These are phyloP conservation scores for Gossypium lobatum DNA, from an alignment of 441 rosid genomes.

Conservation along the genomic window DNA sequence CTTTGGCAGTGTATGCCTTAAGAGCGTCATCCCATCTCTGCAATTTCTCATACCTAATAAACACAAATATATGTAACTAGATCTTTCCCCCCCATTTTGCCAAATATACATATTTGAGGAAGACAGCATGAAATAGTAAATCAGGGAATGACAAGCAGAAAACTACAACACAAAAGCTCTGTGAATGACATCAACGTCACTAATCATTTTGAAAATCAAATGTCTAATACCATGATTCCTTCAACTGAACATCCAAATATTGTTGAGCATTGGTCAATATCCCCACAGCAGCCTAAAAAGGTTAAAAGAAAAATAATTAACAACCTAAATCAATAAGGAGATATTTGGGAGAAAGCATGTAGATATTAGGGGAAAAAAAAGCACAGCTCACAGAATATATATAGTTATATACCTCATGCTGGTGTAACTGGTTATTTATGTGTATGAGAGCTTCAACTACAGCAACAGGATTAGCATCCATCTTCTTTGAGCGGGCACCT, in stretches of 20 bases:
- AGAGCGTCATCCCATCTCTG: constrained; percentile 99
- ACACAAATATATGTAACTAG: constrained; percentile 1
- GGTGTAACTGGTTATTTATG: constrained; percentile 97
- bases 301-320: not conserved
- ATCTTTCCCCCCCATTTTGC: not conserved
- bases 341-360: not conserved
- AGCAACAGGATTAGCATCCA: constrained; percentile 98
- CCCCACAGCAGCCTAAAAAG: constrained; percentile 93
- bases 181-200: not conserved
- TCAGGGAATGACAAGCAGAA: constrained; percentile 4
- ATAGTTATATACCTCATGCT: constrained; percentile 66
- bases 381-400: not conserved
- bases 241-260: constrained; percentile 81
- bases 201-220: not conserved
- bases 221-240: constrained; percentile 84
- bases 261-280: constrained; percentile 96
- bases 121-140: not conserved
- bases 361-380: not conserved
- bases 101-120: not conserved
- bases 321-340: constrained; percentile 14
- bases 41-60: constrained; percentile 94
- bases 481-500: constrained; percentile 83
- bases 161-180: not conserved
- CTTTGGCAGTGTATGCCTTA: constrained; percentile 90
- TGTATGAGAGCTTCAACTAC: constrained; percentile 98